phyloP scores from a whole-genome alignment of 257 asterid genomes.

The Primulina huaijiensis region DNA sequence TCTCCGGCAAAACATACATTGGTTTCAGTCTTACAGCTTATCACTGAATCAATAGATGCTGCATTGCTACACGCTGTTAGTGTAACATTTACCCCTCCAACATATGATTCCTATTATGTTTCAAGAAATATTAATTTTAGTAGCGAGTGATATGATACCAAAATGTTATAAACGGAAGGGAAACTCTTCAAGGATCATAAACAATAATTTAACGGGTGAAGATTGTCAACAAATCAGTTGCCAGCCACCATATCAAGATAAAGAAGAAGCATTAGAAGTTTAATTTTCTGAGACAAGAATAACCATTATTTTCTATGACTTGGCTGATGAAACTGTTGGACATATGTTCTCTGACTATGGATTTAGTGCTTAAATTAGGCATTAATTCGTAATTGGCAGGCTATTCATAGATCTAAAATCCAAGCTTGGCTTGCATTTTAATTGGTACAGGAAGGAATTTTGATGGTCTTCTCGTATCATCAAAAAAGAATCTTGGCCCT shows the following conservation, averaged over 20 bases:
- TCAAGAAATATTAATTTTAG: slow-evolving; percentile 14
- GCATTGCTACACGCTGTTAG: slow-evolving; percentile 83
- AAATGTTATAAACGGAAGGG: not conserved
- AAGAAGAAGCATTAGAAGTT: not conserved
- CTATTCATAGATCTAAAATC: not conserved
- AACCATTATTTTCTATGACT: too few relatives aligned
- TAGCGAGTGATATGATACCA: slow-evolving; percentile 4
- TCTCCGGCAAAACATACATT: slow-evolving; percentile 58
- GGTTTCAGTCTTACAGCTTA: slow-evolving; percentile 84
- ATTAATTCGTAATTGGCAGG: not conserved
- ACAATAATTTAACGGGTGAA: not conserved
- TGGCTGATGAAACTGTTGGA: not conserved
- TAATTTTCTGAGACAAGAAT: not conserved
- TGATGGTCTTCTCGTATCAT: not conserved
- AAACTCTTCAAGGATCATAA: not conserved
- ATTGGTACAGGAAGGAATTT: not conserved
- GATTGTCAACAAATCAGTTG: not conserved
- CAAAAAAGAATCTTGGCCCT: not conserved
- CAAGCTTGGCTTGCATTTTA: not conserved
- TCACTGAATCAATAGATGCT: slow-evolving; percentile 69
- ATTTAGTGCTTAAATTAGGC: not conserved
- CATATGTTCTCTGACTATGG: not conserved
- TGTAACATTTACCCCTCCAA: slow-evolving; percentile 41
- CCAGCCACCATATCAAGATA: not conserved
- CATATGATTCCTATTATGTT: slow-evolving; percentile 45